Conservation (phyloP, 805 yeast genomes). For the Myxozyma geophila region DNA sequence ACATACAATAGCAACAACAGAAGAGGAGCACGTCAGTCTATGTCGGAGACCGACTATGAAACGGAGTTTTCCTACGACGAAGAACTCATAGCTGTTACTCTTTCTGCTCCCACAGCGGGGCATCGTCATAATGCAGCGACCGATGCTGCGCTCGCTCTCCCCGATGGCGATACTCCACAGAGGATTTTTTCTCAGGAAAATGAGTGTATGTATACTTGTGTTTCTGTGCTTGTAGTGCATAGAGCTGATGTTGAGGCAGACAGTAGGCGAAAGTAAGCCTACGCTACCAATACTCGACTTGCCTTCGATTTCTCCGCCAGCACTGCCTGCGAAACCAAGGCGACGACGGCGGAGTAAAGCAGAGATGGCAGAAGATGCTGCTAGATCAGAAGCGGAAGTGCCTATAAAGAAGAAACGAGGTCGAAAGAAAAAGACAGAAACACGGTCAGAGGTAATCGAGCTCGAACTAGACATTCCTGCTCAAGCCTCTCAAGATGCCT, state of each 20-base stretch:
- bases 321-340: not conserved
- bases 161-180: not conserved
- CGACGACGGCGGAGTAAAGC: constrained; percentile 1
- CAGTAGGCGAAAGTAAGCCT: constrained; percentile 7
- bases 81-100: constrained; percentile 1
- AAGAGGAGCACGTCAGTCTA: not conserved
- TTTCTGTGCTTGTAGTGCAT: not conserved
- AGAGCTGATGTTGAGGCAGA: not conserved
- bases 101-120: not conserved
- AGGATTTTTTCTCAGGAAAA: not conserved
- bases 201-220: constrained; percentile 2
- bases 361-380: not conserved
- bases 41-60: constrained; percentile 13
- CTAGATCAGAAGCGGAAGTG: not conserved
- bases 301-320: not conserved
- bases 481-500: not conserved
- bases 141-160: not conserved
- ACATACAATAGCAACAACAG: not conserved
- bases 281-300: not conserved
- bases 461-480: constrained; percentile 6
- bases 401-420: not conserved
- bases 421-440: not conserved
- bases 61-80: constrained; percentile 9
- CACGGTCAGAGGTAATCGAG: not conserved
- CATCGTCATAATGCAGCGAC: not conserved